Conservation (phyloP, 1,284 basidiomycete species). For the Porodaedalea pini region DNA sequence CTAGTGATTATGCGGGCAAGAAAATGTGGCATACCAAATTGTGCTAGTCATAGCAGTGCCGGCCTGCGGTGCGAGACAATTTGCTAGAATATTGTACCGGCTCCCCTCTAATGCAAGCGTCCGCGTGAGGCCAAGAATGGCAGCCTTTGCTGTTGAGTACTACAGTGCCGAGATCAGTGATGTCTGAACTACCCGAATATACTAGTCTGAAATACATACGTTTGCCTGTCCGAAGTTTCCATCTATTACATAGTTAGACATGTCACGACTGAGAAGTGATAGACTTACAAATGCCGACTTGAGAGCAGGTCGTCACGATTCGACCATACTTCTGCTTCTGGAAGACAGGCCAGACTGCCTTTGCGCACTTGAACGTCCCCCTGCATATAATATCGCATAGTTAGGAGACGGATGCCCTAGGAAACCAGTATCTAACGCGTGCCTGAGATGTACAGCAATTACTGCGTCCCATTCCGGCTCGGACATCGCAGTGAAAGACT, state of each 20-base stretch:
- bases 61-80: slow-evolving; percentile 86
- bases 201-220: slow-evolving; percentile 47
- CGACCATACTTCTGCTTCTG: slow-evolving; percentile 96
- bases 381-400: not conserved
- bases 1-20: not conserved
- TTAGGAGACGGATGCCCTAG: not conserved
- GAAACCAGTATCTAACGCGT: not conserved
- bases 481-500: slow-evolving; percentile 86
- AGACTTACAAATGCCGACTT: slow-evolving; percentile 84
- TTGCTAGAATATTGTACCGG: slow-evolving; percentile 88
- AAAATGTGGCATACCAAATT: slow-evolving; percentile 51
- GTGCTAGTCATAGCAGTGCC: slow-evolving; percentile 91
- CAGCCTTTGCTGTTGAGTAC: slow-evolving; percentile 94
- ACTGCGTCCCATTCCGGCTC: slow-evolving; percentile 96
- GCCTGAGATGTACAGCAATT: slow-evolving; percentile 83
- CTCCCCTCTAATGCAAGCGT: slow-evolving; percentile 90
- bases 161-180: slow-evolving; percentile 27
- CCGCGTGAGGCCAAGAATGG: slow-evolving; percentile 86
- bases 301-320: slow-evolving; percentile 91
- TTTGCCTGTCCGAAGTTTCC: slow-evolving; percentile 95
- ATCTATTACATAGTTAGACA: slow-evolving; percentile 43
- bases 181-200: too few species aligned
- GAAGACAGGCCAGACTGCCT: slow-evolving; percentile 97
- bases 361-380: slow-evolving; percentile 58
- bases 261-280: not conserved